A percentile compares a stretch with the other conserved stretches of the same genome.
These are phyloP conservation scores for Wickerhamomyces sydowiorum DNA, from an alignment of 805 yeast genomes.

Conservation along the genomic window DNA sequence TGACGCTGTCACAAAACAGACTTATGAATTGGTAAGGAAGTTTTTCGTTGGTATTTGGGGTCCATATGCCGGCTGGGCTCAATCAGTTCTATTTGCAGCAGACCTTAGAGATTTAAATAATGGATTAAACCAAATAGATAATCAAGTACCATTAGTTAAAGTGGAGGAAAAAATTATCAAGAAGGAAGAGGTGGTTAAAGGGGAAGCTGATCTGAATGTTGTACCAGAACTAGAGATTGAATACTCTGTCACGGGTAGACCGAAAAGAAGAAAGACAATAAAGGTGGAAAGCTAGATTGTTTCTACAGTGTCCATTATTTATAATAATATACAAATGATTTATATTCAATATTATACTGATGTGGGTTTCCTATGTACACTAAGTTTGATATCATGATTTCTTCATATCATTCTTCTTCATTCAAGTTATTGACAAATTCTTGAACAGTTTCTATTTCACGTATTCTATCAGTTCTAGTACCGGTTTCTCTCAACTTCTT, in stretches of 20 bases:
- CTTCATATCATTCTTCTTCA: constrained; percentile 5
- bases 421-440: constrained; percentile 18
- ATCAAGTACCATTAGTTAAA: constrained; percentile 17
- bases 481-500: constrained; percentile 39
- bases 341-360: constrained; percentile 3
- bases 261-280: constrained; percentile 20
- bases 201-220: constrained; percentile 4
- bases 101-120: constrained; percentile 69
- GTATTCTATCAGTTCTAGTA: constrained; percentile 24
- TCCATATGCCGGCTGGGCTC: constrained; percentile 97
- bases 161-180: constrained; percentile 6
- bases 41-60: constrained; percentile 76
- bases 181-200: constrained; percentile 3
- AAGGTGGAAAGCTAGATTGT: background rate
- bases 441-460: constrained; percentile 30
- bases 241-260: constrained; percentile 22
- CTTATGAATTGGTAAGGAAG: constrained; percentile 41
- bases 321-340: background rate
- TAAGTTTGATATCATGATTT: background rate
- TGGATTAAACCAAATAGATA: constrained; percentile 43
- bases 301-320: background rate
- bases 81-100: constrained; percentile 85
- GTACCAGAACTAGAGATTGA: constrained; percentile 17
- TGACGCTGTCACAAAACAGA: constrained; percentile 23
- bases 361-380: constrained; percentile 3